A percentile compares a stretch with the other conserved stretches of the same genome.
phyloP scores from a whole-genome alignment of 345 rosid genomes.

The Atalantia buxifolia region DNA sequence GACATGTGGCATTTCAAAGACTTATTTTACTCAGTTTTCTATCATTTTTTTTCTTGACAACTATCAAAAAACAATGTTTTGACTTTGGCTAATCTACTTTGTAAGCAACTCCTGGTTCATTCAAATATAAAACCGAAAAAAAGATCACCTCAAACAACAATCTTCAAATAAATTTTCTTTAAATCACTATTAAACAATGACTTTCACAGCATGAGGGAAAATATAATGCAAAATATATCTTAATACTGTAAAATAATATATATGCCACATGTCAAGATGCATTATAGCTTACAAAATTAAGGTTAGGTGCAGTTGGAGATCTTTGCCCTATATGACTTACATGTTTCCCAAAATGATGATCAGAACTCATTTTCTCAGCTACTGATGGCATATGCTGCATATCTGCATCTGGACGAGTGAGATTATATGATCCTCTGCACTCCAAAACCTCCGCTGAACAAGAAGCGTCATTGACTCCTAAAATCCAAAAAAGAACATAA shows the following conservation, averaged over 20 bases:
- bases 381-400: conserved; percentile 14
- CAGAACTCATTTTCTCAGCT: conserved; percentile 19
- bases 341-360: conserved; percentile 14
- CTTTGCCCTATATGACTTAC: conserved; percentile 14
- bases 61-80: not conserved
- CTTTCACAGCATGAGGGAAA: not conserved
- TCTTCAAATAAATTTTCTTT: not conserved
- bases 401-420: conserved; percentile 18
- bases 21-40: not conserved
- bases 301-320: not conserved
- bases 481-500: conserved; percentile 5
- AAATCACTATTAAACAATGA: not conserved
- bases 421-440: conserved; percentile 19
- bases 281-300: not conserved
- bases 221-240: no score
- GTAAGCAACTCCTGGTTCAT: not conserved
- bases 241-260: not conserved
- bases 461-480: conserved; percentile 25
- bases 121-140: not conserved
- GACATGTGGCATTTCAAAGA: not conserved
- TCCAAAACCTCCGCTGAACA: conserved; percentile 22
- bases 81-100: not conserved
- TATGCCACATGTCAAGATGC: not conserved
- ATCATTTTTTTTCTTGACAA: no score
- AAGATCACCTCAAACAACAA: not conserved